Conservation (phyloP, 164 flowering plant species). For the Paratinospora sagittata region DNA sequence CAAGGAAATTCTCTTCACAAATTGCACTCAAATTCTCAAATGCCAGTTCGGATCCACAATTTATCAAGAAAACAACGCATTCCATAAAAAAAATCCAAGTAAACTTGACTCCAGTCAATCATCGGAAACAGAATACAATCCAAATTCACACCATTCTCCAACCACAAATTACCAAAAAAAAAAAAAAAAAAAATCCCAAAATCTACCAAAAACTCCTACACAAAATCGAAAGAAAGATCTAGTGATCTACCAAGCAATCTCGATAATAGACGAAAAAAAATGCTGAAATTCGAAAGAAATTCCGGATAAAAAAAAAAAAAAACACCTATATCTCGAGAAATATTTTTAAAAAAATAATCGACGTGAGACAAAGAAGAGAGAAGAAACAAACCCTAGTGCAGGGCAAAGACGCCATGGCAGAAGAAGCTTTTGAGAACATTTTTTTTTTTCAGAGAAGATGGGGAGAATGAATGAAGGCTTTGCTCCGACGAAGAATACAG, state of each 20-base stretch:
- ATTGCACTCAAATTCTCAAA: background rate
- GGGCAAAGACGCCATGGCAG: slow-evolving; percentile 50
- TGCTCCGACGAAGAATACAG: background rate
- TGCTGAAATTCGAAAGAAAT: background rate
- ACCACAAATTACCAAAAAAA: background rate
- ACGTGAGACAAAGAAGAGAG: background rate
- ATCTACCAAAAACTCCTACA: background rate
- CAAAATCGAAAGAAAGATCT: background rate
- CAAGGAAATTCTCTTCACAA: background rate
- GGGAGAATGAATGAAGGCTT: background rate
- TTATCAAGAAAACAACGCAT: background rate
- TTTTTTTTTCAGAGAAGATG: background rate
- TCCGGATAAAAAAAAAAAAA: background rate
- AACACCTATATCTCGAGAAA: background rate
- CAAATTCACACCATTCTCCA: background rate
- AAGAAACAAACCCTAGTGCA: slow-evolving; percentile 39
- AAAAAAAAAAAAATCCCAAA: no score
- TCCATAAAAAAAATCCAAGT: background rate
- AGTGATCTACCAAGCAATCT: background rate
- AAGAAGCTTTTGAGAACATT: slow-evolving; percentile 44
- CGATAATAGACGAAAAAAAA: background rate
- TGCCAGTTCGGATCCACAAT: background rate
- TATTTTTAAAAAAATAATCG: background rate
- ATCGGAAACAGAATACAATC: no score
- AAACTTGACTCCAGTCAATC: no score